Percentiles rank a stretch among this genome's conserved stretches.
Conservation (phyloP, 2,329 filamentous ascomycete species). For the Apiospora malaysiana region DNA sequence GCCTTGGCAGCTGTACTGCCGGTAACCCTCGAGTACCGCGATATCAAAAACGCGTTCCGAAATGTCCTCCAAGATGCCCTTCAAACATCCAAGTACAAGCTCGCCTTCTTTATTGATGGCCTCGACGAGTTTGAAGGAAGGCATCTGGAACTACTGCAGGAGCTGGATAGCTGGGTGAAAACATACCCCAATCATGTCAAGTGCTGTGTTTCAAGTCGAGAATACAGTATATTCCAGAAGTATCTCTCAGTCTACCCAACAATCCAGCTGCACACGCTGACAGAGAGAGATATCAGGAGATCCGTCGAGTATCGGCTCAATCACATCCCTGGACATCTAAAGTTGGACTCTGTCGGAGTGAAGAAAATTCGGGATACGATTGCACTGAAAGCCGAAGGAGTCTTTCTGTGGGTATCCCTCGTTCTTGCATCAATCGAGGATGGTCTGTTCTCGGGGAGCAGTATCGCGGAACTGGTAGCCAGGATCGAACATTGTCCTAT, state of each 20-base stretch:
- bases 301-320: neutral
- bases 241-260: slow-evolving; percentile 24
- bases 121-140: slow-evolving; percentile 32
- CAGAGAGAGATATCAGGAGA: slow-evolving; percentile 23
- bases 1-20: neutral
- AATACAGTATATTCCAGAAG: slow-evolving; percentile 28
- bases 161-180: slow-evolving; percentile 26
- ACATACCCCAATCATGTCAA: slow-evolving; percentile 24
- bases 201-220: slow-evolving; percentile 32
- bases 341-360: neutral
- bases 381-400: slow-evolving; percentile 26
- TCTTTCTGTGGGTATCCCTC: slow-evolving; percentile 33
- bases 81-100: neutral
- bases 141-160: slow-evolving; percentile 25
- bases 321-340: neutral
- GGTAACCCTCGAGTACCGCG: neutral
- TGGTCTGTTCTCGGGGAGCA: slow-evolving; percentile 27
- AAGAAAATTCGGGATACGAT: slow-evolving; percentile 5
- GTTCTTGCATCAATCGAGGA: slow-evolving; percentile 27
- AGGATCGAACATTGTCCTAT: neutral
- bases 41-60: neutral
- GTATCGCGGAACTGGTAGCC: neutral
- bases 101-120: slow-evolving; percentile 29
- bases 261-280: slow-evolving; percentile 28
- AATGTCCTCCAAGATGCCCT: neutral